Percentiles rank a stretch among this genome's conserved stretches.
Evolutionary conservation across 768 basidiomycete genomes (phyloP).

Genomic region (Collybiopsis confluens): DNA sequence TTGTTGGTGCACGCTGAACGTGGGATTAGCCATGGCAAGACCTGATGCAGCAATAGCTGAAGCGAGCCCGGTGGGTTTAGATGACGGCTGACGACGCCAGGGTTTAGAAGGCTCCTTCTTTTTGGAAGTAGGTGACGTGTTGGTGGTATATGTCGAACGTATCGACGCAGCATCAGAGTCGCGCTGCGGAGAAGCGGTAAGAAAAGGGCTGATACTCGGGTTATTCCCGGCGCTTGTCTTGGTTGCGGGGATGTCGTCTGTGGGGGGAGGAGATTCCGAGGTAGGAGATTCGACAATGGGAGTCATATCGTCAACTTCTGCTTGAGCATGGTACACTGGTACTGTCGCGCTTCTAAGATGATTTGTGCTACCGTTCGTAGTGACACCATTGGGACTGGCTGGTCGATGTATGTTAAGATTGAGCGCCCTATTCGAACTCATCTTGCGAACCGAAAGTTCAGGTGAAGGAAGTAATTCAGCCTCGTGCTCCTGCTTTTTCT

Average conservation of each 20-base stretch:
- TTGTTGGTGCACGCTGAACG: slow-evolving; percentile 43
- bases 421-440: slow-evolving; percentile 2
- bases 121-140: slow-evolving; percentile 7
- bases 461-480: not conserved
- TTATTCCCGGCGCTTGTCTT: not conserved
- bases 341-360: not conserved
- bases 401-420: not conserved
- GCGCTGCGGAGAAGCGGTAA: slow-evolving; percentile 2
- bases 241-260: not conserved
- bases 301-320: slow-evolving; percentile 6
- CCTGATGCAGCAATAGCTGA: slow-evolving; percentile 65
- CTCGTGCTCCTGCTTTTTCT: not conserved
- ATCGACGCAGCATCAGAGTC: slow-evolving; percentile 6
- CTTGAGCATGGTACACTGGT: not conserved
- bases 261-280: not conserved
- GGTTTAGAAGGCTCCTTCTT: slow-evolving; percentile 34
- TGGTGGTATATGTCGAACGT: not conserved
- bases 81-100: slow-evolving; percentile 32
- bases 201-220: not conserved
- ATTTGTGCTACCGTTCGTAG: not conserved
- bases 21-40: slow-evolving; percentile 59
- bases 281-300: slow-evolving; percentile 8
- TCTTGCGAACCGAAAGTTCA: not conserved
- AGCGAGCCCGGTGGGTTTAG: slow-evolving; percentile 58
- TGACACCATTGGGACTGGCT: too few species aligned